Evolutionary conservation across 208 protist genomes (phyloP).

Genomic region (Acanthamoeba lenticulata): DNA sequence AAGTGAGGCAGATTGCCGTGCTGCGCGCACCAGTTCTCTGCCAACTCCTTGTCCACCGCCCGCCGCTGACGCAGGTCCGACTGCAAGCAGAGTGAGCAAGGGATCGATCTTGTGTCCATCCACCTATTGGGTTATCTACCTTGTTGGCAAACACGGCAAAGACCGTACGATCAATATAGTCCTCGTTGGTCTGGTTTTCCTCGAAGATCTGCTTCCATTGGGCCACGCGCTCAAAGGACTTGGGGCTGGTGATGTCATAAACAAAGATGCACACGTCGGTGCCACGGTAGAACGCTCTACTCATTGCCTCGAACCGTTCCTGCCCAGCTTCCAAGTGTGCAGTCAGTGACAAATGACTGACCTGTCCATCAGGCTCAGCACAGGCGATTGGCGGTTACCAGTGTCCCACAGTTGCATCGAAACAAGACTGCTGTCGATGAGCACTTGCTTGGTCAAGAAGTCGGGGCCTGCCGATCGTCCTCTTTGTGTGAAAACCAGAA

Average conservation of each 20-base stretch:
- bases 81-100: neutral
- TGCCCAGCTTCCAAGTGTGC: neutral
- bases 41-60: neutral
- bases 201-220: neutral
- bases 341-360: neutral
- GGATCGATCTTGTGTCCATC: neutral
- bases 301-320: neutral
- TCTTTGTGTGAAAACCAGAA: neutral
- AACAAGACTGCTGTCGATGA: neutral
- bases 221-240: neutral
- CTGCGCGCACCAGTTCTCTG: neutral
- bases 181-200: neutral
- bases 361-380: neutral
- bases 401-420: conserved; percentile 18
- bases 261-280: neutral
- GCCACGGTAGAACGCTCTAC: neutral
- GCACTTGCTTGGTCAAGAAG: neutral
- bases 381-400: neutral
- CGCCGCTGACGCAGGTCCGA: neutral
- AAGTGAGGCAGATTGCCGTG: neutral
- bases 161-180: conserved; percentile 65
- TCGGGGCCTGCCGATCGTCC: neutral
- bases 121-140: neutral
- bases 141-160: conserved; percentile 84
- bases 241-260: neutral